Base-by-base conservation (phyloP, 805 yeast genomes). In the Hanseniaspora taiwanica region DNA sequence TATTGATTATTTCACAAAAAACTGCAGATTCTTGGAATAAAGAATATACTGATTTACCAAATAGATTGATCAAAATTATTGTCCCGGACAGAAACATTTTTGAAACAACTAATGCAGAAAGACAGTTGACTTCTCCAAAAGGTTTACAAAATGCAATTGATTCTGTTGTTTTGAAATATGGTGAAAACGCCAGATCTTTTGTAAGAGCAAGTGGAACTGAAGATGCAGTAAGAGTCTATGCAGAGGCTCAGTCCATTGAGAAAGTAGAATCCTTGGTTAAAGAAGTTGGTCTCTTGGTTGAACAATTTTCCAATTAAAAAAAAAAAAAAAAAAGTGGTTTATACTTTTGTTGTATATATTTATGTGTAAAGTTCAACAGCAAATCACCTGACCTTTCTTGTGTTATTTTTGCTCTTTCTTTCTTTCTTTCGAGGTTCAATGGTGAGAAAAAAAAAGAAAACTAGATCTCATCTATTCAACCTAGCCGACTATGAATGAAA, bases 121-220 rank as follows among this genome's bases (percentile, higher is more conserved):
- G 97, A 48, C 72, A 73, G 31, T 68, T 91, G 44, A 72, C 75
- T 4, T 71, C 75, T 40, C 98, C 98, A 3, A 62, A 45, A 2
- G 95, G 89, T 0, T 59, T 91, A 44, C 98, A 91, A 61, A 64
- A 45, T 1, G 59, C 72, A 46, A 84, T 91, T 41, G 91, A 91
- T 55, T 65, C 51, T 3, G 55, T 71, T 21, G 89, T 89, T 16
- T 53, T 62, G 8, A 61, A 72, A 48, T 76, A 66, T 46, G 20
- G 31, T 23, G 31, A 35, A 12, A 49, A 62, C 0, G 53, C 60
- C 14, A 72, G 98, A 53, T 78, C 94, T 2, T 91, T 91, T 60
- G 97, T 89, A 2, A 74, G 98, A 50, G 97, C 98, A 8, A 81
- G 94, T 44, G 98, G 98, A 12, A 91, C 98, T 1, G 98, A 91